These are phyloP conservation scores for Spathaspora arborariae DNA, from an alignment of 805 yeast species.

Conservation along the genomic window DNA sequence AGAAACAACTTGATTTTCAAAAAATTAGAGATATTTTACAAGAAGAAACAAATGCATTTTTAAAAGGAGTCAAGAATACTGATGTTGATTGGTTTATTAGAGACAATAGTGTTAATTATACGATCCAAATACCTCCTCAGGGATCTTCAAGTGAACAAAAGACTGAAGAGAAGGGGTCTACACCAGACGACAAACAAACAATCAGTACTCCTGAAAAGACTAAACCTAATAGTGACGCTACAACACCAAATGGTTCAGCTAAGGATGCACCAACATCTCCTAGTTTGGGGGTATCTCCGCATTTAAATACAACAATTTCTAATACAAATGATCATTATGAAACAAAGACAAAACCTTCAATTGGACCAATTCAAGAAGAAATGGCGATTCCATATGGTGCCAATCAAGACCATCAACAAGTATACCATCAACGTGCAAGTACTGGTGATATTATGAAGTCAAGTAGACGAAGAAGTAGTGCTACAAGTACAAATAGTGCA, in stretches of 20 bases:
- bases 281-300: conserved; percentile 13
- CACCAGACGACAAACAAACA: not conserved
- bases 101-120: conserved; percentile 20
- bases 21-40: conserved; percentile 21
- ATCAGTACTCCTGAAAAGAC: not conserved
- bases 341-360: conserved; percentile 32
- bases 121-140: not conserved
- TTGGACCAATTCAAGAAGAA: conserved; percentile 20
- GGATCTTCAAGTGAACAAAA: not conserved
- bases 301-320: conserved; percentile 24
- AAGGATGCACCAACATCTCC: conserved; percentile 4
- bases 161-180: not conserved
- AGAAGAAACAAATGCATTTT: conserved; percentile 14
- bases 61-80: conserved; percentile 33
- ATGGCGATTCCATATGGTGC: not conserved
- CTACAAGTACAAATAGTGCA: conserved; percentile 11
- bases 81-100: conserved; percentile 54
- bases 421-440: not conserved
- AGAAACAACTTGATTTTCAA: conserved; percentile 14
- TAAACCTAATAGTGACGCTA: too few relatives aligned
- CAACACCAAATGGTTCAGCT: not conserved
- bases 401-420: not conserved
- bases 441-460: not conserved
- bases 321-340: conserved; percentile 27
- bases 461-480: conserved; percentile 12